Evolutionary conservation across 2,329 filamentous ascomycete genomes (phyloP), one percentile per base, ranked within the genome.

Genomic region (Colletotrichum lupini): DNA sequence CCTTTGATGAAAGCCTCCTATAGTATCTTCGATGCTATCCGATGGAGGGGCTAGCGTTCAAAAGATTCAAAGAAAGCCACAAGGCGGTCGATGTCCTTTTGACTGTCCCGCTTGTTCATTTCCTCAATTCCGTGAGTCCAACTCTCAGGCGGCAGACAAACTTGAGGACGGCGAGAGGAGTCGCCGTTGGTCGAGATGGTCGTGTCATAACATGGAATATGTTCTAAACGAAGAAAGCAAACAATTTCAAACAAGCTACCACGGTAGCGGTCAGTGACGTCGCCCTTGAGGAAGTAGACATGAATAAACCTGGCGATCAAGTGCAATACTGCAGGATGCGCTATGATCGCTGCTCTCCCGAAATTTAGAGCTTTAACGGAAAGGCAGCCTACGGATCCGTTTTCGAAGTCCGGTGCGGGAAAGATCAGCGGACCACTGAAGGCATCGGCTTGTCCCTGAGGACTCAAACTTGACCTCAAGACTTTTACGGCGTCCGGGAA

Each of bases 1-100:
- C 19, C 42, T 49, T 4, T 49, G 7, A n/a, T 49, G 7, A 9
- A 7, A n/a, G 16, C 42, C 42, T 22, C 42, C 8, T 49, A 0
- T n/a, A n/a, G 0, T 1, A n/a, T n/a, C 4, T 49, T n/a, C 16
- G 1, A 22, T n/a, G 1, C 19, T 11, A 49, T 9, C 42, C 4
- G 19, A n/a, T 22, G 16, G 8, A 49, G 0, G 42, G 1, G 1
- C 8, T n/a, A 19, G 19, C 42, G 16, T n/a, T n/a, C 7, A 49
- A 22, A 4, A 0, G 1, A 49, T 22, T 49, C 42, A 2, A n/a
- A n/a, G 19, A 49, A 9, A 6, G 19, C 19, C 42, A 9, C 0
- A 4, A n/a, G 16, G 42, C 42, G 42, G 8, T 49, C 42, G 8
- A 49, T 22, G 19, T 49, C 42, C 16, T 49, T 19, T 49, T 49